These are phyloP conservation scores for Arxiozyma slooffiae DNA, from an alignment of 1,139 yeast genomes.

Conservation along the genomic window DNA sequence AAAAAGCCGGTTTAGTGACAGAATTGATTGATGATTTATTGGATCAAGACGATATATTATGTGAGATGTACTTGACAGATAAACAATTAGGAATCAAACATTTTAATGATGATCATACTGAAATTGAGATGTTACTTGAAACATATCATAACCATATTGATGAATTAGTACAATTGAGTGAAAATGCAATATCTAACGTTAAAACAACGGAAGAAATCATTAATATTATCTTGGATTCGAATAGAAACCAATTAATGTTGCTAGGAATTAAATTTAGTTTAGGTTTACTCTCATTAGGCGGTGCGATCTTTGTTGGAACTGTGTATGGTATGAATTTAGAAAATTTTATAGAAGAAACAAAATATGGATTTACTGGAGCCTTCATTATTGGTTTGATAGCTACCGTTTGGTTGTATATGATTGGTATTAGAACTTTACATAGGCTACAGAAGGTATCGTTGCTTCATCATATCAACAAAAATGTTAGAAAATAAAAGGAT, in stretches of 20 bases:
- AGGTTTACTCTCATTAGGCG: slow-evolving; percentile 48
- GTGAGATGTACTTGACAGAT: slow-evolving; percentile 57
- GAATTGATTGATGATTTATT: slow-evolving; percentile 79
- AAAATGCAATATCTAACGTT: slow-evolving; percentile 57
- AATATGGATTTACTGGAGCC: slow-evolving; percentile 44
- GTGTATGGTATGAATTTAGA: slow-evolving; percentile 75
- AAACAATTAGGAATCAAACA: slow-evolving; percentile 3
- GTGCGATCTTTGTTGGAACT: slow-evolving; percentile 62
- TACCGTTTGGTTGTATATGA: slow-evolving; percentile 30
- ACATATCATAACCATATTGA: slow-evolving; percentile 70
- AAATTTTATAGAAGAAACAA: slow-evolving; percentile 62
- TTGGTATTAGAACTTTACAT: slow-evolving; percentile 34
- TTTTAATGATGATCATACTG: slow-evolving; percentile 43
- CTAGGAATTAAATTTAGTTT: slow-evolving; percentile 60
- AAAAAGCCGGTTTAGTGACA: slow-evolving; percentile 67
- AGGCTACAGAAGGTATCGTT: slow-evolving; percentile 39
- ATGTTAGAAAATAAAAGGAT: neutral
- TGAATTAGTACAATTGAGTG: slow-evolving; percentile 72
- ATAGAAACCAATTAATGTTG: slow-evolving; percentile 68
- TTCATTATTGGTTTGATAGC: slow-evolving; percentile 17
- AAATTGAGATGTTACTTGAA: slow-evolving; percentile 64
- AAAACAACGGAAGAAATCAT: slow-evolving; percentile 75
- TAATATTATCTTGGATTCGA: slow-evolving; percentile 67
- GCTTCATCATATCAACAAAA: slow-evolving; percentile 23
- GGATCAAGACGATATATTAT: slow-evolving; percentile 72